Percentiles rank a stretch among this genome's conserved stretches.
phyloP scores from a whole-genome alignment of 176 grass and related monocot species.

The Ananas comosus region DNA sequence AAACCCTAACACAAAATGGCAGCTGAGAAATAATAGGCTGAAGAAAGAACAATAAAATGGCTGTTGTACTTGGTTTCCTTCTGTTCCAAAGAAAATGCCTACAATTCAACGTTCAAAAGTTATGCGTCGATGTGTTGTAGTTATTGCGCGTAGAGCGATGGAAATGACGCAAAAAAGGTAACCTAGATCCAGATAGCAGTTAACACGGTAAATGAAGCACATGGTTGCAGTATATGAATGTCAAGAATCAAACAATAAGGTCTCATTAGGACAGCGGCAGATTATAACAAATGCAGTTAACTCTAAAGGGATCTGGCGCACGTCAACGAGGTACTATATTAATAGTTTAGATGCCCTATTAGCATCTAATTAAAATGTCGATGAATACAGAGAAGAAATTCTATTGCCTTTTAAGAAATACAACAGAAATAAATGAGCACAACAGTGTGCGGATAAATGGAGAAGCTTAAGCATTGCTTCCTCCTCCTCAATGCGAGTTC shows the following conservation, averaged over 20 bases:
- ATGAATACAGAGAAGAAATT: constrained; percentile 21
- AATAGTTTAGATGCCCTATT: constrained; percentile 10
- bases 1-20: background rate
- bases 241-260: constrained; percentile 1
- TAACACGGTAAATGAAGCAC: too few relatives aligned
- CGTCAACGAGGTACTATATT: background rate
- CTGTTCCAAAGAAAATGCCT: background rate
- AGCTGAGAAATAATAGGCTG: background rate
- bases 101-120: background rate
- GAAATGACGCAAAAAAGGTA: too few relatives aligned
- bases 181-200: too few relatives aligned
- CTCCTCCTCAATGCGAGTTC: constrained; percentile 10
- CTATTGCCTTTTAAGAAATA: constrained; percentile 41
- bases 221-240: background rate
- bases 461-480: constrained; percentile 22
- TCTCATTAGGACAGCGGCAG: too few relatives aligned
- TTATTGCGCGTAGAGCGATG: too few relatives aligned
- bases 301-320: too few relatives aligned
- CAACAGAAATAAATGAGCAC: constrained; percentile 45
- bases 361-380: constrained; percentile 31
- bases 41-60: background rate
- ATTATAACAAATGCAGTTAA: too few relatives aligned
- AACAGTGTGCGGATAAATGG: constrained; percentile 31
- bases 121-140: too few relatives aligned
- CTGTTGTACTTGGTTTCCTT: background rate